Evolutionary conservation across 1,284 basidiomycete genomes (phyloP), one percentile per base, ranked within the genome.

Genomic region (Ustilago loliicola): DNA sequence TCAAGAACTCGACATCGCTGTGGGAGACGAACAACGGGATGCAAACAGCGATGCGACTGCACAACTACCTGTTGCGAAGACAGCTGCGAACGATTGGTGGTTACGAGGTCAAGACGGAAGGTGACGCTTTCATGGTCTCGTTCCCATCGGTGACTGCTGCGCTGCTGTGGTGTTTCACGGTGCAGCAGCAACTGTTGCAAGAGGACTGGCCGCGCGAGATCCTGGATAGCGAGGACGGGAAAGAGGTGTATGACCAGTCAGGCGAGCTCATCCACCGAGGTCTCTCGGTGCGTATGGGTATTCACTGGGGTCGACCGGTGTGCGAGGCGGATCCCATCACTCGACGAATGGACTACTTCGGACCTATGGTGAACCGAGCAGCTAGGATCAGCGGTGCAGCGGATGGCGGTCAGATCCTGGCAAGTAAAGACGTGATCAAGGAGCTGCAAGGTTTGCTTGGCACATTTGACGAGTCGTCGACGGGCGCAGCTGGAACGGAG

Each of bases 41-140:
- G 96, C 92, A 93, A 51, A 93, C 93, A 0, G 96, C 96, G 1
- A 97, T 98, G 90, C 91, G 92, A 42, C 88, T 95, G 83, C 97
- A 99, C 88, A 97, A 98, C 86, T 90, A 89, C 69, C 89, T 98
- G 17, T 89, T 99, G 67, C 92, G 96, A 25, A 90, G 96, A 11
- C 92, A 94, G 79, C 88, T 99, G 50, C 91, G 96, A 34, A 90
- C 93, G 60, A 96, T 96, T 83, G 96, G 95, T 48, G 97, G 97
- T 0, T 99, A 98, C 87, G 96, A 99, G 88, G 96, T 98, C 83
- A 99, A 99, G 88, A 99, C 97, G 23, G 97, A 99, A 92, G 97
- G 97, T 40, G 97, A 99, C 84, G 92, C 96, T 0, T 99, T 99
- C 89, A 97, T 99, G 94, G 96, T 96, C 55, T 96, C 82, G n/a